Evolutionary conservation across 768 basidiomycete species (phyloP), one percentile per base, ranked within the genome.

Genomic region (Amanita subjunquillea): DNA sequence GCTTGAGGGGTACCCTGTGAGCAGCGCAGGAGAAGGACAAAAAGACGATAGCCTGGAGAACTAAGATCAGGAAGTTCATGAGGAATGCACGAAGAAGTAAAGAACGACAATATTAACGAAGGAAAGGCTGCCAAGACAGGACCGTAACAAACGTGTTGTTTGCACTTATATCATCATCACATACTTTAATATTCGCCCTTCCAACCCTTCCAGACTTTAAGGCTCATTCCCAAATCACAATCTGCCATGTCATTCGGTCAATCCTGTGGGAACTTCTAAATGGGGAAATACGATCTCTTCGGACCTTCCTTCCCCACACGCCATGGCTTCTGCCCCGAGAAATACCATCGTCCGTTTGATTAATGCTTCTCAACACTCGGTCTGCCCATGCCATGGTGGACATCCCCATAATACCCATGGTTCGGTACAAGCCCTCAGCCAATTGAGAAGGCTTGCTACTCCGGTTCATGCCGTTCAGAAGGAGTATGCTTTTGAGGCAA

Each of bases 401-500:
- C 60, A 77, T 40, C 62, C 72, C 25, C 67, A 70, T 30, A 72
- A 70, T 30, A 72, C 69, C 13, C 73, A 72, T 53, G 64, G 61
- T n/a, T 70, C 73, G 48, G 59, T 73, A 0, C 71, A 73, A 42
- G 75, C 79, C 29, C 60, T 83, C 48, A 78, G 69, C 55, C 83
- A 87, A 63, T 66, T 89, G 56, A 72, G 91, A 57, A 81, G 70
- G 63, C 79, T 87, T 53, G 91, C 91, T 10, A 86, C 86, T 0
- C 91, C 91, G 34, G 81, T 88, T 4, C 76, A 86, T 30, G 59
- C 65, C 1, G 69, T 82, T 3, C 72, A 89, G 70, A 91, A 85
- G 65, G 92, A 95, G 67, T 94, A 94, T 63, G 92, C 92, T 0
- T 95, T 94, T 62, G 92, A 95, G 77, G 86, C 79, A 61, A 56